Conservation (phyloP, 176 grass and related monocot species). For the Eleusine coracana region DNA sequence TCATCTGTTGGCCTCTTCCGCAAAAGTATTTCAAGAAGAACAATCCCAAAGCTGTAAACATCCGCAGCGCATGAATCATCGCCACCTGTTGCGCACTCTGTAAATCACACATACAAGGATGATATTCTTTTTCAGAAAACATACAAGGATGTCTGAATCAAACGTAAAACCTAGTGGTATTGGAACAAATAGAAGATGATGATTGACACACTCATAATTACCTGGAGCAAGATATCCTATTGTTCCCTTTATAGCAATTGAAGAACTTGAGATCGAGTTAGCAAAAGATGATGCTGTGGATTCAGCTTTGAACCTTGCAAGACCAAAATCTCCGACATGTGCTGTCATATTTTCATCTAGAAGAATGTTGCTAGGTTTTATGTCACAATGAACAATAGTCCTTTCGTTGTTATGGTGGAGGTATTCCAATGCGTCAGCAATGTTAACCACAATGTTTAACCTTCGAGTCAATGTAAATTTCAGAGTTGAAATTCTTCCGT, state of each 20-base stretch:
- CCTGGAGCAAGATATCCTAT: conserved; percentile 44
- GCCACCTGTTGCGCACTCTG: conserved; percentile 10
- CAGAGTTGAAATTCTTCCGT: not conserved
- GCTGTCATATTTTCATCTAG: conserved; percentile 37
- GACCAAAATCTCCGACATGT: conserved; percentile 46
- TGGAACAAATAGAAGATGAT: not conserved
- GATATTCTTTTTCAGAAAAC: not conserved
- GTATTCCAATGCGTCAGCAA: conserved; percentile 47
- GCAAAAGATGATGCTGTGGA: not conserved
- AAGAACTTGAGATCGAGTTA: not conserved
- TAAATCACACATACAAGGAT: not conserved
- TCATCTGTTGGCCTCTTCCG: conserved; percentile 18
- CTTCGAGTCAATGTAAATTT: conserved; percentile 33
- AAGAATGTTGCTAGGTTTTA: conserved; percentile 36
- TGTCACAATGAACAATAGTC: conserved; percentile 45
- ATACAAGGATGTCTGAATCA: not conserved
- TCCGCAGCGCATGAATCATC: not conserved
- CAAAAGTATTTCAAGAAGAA: conserved; percentile 31
- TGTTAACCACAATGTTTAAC: conserved; percentile 39
- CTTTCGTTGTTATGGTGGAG: conserved; percentile 41
- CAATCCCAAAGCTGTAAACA: conserved; percentile 29
- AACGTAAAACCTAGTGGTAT: not conserved
- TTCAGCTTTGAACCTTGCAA: conserved; percentile 27
- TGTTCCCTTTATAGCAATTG: not conserved
- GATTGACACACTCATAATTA: not conserved